These are phyloP conservation scores for Aegilops umbellulata DNA, from an alignment of 176 grass and related monocot genomes.

Conservation along the genomic window DNA sequence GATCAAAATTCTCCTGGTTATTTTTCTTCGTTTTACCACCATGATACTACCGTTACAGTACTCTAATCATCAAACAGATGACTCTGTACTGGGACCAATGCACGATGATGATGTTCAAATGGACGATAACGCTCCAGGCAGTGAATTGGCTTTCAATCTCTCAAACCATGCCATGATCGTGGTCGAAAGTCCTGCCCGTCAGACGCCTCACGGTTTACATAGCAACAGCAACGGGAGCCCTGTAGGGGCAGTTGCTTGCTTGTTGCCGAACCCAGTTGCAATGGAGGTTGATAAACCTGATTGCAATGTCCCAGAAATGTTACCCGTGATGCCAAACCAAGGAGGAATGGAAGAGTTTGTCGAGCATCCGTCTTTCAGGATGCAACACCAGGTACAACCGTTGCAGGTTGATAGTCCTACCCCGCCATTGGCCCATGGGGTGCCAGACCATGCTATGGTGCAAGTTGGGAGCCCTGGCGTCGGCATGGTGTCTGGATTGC, in stretches of 20 bases:
- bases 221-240: not conserved
- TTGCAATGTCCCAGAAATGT: not conserved
- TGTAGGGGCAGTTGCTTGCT: not conserved
- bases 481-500: not conserved
- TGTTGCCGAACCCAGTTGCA: not conserved
- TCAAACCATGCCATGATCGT: constrained; percentile 5
- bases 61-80: constrained; percentile 5
- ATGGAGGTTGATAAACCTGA: constrained; percentile 10
- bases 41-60: not conserved
- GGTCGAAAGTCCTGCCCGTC: not conserved
- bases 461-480: not conserved
- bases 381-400: not conserved
- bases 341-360: not conserved
- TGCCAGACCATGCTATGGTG: not conserved
- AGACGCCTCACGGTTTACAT: not conserved
- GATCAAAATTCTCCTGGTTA: not conserved
- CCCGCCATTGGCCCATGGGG: not conserved
- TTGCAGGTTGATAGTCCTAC: not conserved
- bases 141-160: not conserved
- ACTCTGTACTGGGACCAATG: not conserved
- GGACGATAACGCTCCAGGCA: not conserved
- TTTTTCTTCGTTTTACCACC: not conserved
- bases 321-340: not conserved
- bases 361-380: not conserved
- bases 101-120: not conserved